phyloP scores from a whole-genome alignment of 768 basidiomycete species.

The Leccinum subtestaceum region DNA sequence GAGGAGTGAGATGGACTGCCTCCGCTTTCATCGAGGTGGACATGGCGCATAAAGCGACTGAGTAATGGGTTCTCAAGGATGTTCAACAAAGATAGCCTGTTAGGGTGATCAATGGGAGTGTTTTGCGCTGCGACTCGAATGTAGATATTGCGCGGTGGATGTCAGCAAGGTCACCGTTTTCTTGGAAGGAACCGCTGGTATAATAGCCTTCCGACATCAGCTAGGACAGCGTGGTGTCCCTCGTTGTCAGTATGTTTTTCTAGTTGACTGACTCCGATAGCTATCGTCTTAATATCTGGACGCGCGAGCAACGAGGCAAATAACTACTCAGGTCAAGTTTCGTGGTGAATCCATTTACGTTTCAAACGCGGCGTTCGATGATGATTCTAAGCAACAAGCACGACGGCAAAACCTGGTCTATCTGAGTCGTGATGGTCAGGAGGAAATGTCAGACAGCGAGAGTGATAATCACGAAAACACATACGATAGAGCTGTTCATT shows the following conservation, averaged over 20 bases:
- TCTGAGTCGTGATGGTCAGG: not conserved
- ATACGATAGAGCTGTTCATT: not conserved
- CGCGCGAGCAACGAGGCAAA: no score
- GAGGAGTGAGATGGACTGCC: not conserved
- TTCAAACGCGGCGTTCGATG: no score
- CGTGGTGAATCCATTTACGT: no score
- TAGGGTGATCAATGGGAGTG: not conserved
- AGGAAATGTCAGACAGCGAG: not conserved
- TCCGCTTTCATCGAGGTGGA: not conserved
- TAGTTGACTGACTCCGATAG: no score
- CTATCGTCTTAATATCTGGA: no score
- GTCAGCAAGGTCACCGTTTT: not conserved
- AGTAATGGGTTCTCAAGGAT: not conserved
- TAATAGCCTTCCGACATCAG: no score
- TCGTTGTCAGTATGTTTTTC: no score
- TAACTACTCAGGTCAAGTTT: no score
- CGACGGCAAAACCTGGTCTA: no score
- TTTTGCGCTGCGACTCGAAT: not conserved
- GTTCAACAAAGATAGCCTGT: not conserved
- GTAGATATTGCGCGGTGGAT: not conserved
- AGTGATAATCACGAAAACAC: not conserved
- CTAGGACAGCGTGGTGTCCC: no score
- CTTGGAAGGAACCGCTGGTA: no score
- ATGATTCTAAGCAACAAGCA: not conserved
- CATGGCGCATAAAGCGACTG: not conserved